phyloP scores from a whole-genome alignment of 305 asterid species.

The Solanum hybrid region DNA sequence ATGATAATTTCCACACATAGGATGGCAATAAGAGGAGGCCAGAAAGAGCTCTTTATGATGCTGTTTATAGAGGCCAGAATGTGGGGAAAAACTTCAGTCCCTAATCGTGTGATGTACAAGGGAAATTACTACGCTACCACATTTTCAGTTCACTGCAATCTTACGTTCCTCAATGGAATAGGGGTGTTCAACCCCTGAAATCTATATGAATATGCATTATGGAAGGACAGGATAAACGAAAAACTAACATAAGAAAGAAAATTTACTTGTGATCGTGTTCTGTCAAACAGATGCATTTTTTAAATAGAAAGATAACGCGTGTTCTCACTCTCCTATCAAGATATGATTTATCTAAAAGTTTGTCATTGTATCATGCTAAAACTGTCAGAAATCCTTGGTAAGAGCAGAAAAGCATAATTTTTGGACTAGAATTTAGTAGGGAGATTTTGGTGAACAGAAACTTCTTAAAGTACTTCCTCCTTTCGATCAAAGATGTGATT shows the following conservation, averaged over 20 bases:
- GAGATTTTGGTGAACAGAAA: not conserved
- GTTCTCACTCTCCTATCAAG: not conserved
- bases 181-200: not conserved
- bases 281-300: not conserved
- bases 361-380: not conserved
- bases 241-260: not conserved
- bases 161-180: not conserved
- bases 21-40: not conserved
- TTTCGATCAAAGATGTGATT: not conserved
- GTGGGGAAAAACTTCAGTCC: not conserved
- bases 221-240: not conserved
- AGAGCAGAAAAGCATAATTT: not conserved
- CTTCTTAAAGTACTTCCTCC: not conserved
- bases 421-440: not conserved
- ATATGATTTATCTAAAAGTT: not conserved
- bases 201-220: not conserved
- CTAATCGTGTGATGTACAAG: not conserved
- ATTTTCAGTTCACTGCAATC: not conserved
- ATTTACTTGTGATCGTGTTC: not conserved
- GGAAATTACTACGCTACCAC: not conserved
- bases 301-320: not conserved
- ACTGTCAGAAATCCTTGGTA: not conserved
- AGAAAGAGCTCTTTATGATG: not conserved
- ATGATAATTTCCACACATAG: not conserved
- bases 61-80: not conserved